Evolutionary conservation across 495 filamentous ascomycete genomes (phyloP).

Genomic region (Coniosporium apollinis): DNA sequence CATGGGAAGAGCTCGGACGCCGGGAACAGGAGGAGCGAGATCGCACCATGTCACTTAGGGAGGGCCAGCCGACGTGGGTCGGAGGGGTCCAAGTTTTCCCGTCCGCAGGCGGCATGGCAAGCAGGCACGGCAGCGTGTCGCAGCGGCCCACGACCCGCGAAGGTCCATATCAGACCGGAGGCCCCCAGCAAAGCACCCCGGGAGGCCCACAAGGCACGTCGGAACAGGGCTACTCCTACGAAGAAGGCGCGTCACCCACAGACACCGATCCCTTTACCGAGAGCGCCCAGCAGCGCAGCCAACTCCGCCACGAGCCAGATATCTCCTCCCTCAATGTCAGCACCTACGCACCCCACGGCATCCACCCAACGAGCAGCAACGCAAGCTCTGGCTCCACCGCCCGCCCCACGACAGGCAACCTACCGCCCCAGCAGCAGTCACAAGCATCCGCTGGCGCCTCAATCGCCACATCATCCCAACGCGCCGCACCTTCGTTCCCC

Average conservation of each 20-base stretch:
- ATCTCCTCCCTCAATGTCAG: too few species aligned
- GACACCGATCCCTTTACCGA: conserved; percentile 44
- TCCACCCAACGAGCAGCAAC: too few species aligned
- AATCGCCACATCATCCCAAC: too few species aligned
- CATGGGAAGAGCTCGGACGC: conserved; percentile 92
- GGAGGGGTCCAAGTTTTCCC: conserved; percentile 95
- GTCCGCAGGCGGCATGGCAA: conserved; percentile 62
- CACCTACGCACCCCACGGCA: too few species aligned
- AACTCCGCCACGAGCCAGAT: conserved; percentile 17
- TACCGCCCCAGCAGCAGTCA: too few species aligned
- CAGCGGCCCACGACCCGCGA: conserved; percentile 22
- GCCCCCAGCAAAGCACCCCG: conserved; percentile 1
- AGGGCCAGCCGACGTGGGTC: conserved; percentile 76
- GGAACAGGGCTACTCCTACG: conserved; percentile 27
- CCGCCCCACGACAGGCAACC: too few species aligned
- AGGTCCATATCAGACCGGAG: not conserved
- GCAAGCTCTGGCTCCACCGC: too few species aligned
- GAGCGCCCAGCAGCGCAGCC: conserved; percentile 21
- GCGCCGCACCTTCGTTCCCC: too few species aligned
- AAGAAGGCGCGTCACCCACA: conserved; percentile 25
- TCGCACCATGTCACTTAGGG: conserved; percentile 63
- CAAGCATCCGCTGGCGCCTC: too few species aligned
- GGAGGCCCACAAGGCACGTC: not conserved
- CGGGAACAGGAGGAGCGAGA: conserved; percentile 94
- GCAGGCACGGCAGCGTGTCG: conserved; percentile 39